Percentiles rank a stretch among this genome's conserved stretches.
These are phyloP conservation scores for Coelastrella sp. DNA, from an alignment of 139 green algal genomes.

Conservation along the genomic window DNA sequence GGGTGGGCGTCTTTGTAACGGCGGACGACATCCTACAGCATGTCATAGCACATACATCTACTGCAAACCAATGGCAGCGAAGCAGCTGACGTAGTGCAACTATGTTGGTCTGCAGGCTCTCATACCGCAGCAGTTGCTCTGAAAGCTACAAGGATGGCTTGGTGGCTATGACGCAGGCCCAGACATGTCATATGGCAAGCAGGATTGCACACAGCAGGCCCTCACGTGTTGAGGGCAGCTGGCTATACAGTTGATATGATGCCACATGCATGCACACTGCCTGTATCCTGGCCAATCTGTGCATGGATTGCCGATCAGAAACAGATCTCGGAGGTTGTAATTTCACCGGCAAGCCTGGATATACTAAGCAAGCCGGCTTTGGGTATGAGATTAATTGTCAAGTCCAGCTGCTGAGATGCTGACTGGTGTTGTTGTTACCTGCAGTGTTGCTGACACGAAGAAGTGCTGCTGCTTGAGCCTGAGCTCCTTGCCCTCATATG, in stretches of 20 bases:
- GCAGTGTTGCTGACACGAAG: constrained; percentile 96
- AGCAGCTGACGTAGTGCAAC: too few species aligned
- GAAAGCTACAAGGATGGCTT: too few species aligned
- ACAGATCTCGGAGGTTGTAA: constrained; percentile 72
- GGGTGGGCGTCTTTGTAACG: constrained; percentile 73
- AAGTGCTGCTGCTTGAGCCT: constrained; percentile 99
- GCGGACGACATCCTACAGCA: constrained; percentile 75
- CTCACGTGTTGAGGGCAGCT: too few species aligned
- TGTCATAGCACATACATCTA: too few species aligned
- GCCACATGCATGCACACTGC: constrained; percentile 1
- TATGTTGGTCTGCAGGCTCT: too few species aligned
- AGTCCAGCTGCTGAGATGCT: constrained; percentile 89
- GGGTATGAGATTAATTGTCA: constrained; percentile 93
- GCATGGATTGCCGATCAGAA: constrained; percentile 93
- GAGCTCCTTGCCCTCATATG: constrained; percentile 98
- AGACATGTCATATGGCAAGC: too few species aligned
- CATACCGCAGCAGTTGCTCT: too few species aligned
- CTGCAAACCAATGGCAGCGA: too few species aligned
- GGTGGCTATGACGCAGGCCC: too few species aligned
- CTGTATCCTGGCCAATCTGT: constrained; percentile 84
- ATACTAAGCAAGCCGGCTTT: constrained; percentile 65
- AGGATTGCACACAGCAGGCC: too few species aligned
- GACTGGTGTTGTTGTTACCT: constrained; percentile 61
- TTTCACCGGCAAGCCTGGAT: constrained; percentile 50
- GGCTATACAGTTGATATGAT: neutral